A percentile compares a stretch with the other conserved stretches of the same genome.
phyloP scores from a whole-genome alignment of 2,329 filamentous ascomycete genomes.

The Alternaria tenuissima region DNA sequence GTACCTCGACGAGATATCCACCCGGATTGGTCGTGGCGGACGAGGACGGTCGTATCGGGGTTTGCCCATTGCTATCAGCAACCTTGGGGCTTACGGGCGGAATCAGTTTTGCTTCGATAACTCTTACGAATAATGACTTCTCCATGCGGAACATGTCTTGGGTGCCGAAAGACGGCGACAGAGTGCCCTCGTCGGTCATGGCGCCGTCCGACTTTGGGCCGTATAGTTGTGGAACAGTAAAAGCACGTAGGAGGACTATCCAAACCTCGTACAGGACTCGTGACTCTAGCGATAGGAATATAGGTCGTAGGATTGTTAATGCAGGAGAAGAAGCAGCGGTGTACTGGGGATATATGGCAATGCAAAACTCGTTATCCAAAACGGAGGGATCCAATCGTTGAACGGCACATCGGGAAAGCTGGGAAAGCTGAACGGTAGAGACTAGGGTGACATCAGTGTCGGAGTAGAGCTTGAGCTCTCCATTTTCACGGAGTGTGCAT shows the following conservation, averaged over 20 bases:
- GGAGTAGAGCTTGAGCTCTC: conserved; percentile 88
- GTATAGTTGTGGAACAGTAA: conserved; percentile 91
- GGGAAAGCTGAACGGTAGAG: conserved; percentile 84
- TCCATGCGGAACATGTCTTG: conserved; percentile 73
- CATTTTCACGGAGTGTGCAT: conserved; percentile 93
- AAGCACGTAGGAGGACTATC: conserved; percentile 90
- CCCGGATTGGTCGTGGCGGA: conserved; percentile 54
- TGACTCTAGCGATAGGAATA: conserved; percentile 87
- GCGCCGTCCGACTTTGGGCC: conserved; percentile 64
- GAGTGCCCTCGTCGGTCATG: conserved; percentile 50
- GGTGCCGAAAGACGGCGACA: conserved; percentile 51
- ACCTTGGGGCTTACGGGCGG: conserved; percentile 50
- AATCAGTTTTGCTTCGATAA: conserved; percentile 68
- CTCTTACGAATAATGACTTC: conserved; percentile 65
- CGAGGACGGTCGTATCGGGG: conserved; percentile 42
- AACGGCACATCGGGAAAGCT: conserved; percentile 87
- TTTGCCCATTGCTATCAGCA: conserved; percentile 33
- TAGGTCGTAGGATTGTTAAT: conserved; percentile 80
- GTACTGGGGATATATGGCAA: conserved; percentile 95
- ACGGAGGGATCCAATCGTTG: conserved; percentile 91
- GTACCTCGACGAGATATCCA: conserved; percentile 81
- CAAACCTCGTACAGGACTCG: conserved; percentile 95
- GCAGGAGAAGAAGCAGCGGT: conserved; percentile 75
- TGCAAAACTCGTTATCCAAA: conserved; percentile 89
- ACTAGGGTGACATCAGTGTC: conserved; percentile 84